phyloP scores from a whole-genome alignment of 768 basidiomycete species.

The Russula sp. region DNA sequence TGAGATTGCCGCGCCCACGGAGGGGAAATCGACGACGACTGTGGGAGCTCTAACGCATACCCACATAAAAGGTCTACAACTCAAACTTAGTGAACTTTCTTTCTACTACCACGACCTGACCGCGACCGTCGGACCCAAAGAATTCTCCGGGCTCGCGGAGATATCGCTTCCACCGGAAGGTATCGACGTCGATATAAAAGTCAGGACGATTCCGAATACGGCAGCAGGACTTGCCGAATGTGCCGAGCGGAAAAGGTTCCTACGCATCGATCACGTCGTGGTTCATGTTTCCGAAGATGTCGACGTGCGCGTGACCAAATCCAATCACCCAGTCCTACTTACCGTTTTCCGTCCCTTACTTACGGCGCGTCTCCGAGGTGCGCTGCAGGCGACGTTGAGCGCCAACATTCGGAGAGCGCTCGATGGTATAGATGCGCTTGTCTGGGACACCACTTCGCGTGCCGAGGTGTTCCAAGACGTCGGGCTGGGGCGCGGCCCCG shows the following conservation, averaged over 20 bases:
- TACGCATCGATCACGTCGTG: constrained; percentile 53
- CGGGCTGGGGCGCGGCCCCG: constrained; percentile 49
- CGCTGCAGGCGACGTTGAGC: constrained; percentile 55
- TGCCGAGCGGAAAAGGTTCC: constrained; percentile 47
- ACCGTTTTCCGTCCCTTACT: constrained; percentile 64
- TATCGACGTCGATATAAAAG: constrained; percentile 63
- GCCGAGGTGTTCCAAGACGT: constrained; percentile 64
- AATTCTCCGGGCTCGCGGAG: constrained; percentile 60
- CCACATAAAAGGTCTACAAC: constrained; percentile 61
- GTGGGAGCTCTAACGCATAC: constrained; percentile 66
- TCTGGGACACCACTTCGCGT: constrained; percentile 57
- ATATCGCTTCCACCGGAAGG: constrained; percentile 64
- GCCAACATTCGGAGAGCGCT: constrained; percentile 53
- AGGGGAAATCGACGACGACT: constrained; percentile 44
- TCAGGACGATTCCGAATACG: constrained; percentile 58
- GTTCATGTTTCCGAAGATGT: constrained; percentile 59
- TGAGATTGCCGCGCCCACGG: constrained; percentile 48
- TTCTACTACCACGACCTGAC: constrained; percentile 71
- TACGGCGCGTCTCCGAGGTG: constrained; percentile 53
- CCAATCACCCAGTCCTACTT: constrained; percentile 61
- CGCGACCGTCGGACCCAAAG: constrained; percentile 49
- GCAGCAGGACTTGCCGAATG: constrained; percentile 46
- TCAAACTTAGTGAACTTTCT: constrained; percentile 61
- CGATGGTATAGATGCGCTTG: constrained; percentile 53
- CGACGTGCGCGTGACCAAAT: constrained; percentile 52